Evolutionary conservation across 1,284 basidiomycete genomes (phyloP), one percentile per base, ranked within the genome.

Genomic region (Naganishia cerealis): DNA sequence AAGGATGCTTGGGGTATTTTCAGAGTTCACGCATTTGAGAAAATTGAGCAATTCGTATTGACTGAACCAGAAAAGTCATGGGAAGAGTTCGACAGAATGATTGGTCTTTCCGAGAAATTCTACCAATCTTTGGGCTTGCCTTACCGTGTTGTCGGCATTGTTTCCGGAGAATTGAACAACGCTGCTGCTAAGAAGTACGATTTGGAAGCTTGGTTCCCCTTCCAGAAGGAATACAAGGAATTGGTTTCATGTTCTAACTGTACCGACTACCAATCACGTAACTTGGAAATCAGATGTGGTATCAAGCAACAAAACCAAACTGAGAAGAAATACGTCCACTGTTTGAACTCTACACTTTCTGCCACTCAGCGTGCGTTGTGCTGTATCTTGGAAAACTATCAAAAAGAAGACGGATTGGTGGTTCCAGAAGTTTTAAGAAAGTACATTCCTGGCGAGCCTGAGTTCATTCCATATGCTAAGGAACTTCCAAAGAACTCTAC

Each of bases 1-100:
- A 90, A 93, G 67, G 96, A 99, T 77, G 98, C 96, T 82, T 98
- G 95, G 94, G 96, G 95, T 69, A 97, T 98, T 81, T 99, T 99
- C 88, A 91, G 96, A 43, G 94, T 99, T 62, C 96, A 99, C 80
- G 95, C 99, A 81, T 99, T 99, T 75, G 96, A 99, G 82, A 99
- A 99, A 83, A 86, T 99, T 63, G 96, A 99, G 80, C 86, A 87
- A 83, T 99, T 99, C 82, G 89, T 90, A 83, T 86, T 99, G 74
- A 97, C 94, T 24, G 90, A 93, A 65, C 94, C 96, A 0, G 89
- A 90, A 73, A 89, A 91, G 79, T 96, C 93, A 77, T 94, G 94
- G 88, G 90, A 88, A 77, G 90, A 90, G 87, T 90, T 99, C 75
- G 91, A 99, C 71, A 82, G 83, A 71, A 99, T 99, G 95, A 79